phyloP scores from a whole-genome alignment of 192 early-diverging fungal species.

The Backusella tarrabulga region DNA sequence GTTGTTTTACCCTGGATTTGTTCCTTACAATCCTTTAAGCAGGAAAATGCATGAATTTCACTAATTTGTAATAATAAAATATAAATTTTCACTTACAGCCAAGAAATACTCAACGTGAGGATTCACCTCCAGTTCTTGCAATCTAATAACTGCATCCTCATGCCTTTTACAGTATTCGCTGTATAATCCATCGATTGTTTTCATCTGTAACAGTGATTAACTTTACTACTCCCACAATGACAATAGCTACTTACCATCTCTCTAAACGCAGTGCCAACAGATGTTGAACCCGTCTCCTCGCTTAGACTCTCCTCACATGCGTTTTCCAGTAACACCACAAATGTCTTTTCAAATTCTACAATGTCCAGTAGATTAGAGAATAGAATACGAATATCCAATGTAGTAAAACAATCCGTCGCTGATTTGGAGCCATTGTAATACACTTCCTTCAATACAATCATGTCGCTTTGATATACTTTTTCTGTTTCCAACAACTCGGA shows the following conservation, averaged over 20 bases:
- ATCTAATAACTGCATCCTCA: conserved; percentile 56
- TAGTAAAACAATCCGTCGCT: not conserved
- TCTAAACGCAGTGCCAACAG: conserved; percentile 52
- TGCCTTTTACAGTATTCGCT: conserved; percentile 74
- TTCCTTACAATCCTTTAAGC: conserved; percentile 40
- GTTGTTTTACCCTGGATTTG: conserved; percentile 67
- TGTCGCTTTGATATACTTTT: conserved; percentile 64
- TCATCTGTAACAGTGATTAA: not conserved
- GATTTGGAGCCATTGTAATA: conserved; percentile 47
- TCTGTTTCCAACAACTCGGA: conserved; percentile 79
- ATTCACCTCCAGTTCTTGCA: conserved; percentile 57
- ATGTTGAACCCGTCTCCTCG: not conserved
- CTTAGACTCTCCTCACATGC: conserved; percentile 38
- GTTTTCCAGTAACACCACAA: conserved; percentile 60
- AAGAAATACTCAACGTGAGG: conserved; percentile 39
- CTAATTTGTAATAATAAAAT: not conserved
- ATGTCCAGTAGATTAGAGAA: conserved; percentile 79
- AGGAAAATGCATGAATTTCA: conserved; percentile 16
- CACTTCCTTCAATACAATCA: conserved; percentile 68
- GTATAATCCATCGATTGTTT: conserved; percentile 37
- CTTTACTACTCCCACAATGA: not conserved
- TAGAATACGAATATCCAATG: conserved; percentile 59
- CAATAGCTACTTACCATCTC: conserved; percentile 37
- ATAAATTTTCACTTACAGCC: conserved; percentile 3
- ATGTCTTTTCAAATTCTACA: conserved; percentile 58